Evolutionary conservation across 176 grass and related monocot species (phyloP).

Genomic region (Lolium perenne): DNA sequence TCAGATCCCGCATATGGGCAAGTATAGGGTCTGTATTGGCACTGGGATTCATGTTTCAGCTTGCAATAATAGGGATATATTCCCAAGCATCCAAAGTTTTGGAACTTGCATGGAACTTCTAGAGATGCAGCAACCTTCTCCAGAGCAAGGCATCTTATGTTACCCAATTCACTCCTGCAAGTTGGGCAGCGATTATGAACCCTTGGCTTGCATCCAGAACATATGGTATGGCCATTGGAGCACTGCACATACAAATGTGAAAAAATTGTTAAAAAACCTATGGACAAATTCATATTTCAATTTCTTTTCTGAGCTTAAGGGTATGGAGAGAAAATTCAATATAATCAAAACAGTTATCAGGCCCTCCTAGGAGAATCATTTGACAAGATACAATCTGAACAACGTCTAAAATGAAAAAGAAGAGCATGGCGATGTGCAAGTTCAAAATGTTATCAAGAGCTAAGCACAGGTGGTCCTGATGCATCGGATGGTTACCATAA

Average conservation of each 20-base stretch:
- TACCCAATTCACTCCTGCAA: constrained; percentile 91
- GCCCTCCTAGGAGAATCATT: neutral
- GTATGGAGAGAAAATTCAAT: constrained; percentile 1
- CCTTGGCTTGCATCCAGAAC: constrained; percentile 89
- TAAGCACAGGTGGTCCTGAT: neutral
- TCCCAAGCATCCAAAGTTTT: constrained; percentile 83
- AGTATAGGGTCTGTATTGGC: constrained; percentile 77
- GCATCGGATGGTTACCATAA: neutral
- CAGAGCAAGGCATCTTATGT: constrained; percentile 91
- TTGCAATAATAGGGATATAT: constrained; percentile 97
- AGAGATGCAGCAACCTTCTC: constrained; percentile 92
- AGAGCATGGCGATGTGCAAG: neutral
- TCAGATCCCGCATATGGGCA: constrained; percentile 96
- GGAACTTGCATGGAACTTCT: constrained; percentile 92
- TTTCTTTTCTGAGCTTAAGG: neutral
- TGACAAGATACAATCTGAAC: neutral
- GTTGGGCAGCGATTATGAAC: constrained; percentile 95
- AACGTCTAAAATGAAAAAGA: neutral
- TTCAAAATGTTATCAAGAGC: constrained; percentile 1
- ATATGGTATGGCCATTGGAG: constrained; percentile 91
- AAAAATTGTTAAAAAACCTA: constrained; percentile 12
- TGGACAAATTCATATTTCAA: neutral
- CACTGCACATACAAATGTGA: constrained; percentile 62
- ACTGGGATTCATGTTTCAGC: constrained; percentile 92
- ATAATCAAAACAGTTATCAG: constrained; percentile 3